Evolutionary conservation across 2,329 filamentous ascomycete genomes (phyloP).

Genomic region (Colletotrichum sp.): DNA sequence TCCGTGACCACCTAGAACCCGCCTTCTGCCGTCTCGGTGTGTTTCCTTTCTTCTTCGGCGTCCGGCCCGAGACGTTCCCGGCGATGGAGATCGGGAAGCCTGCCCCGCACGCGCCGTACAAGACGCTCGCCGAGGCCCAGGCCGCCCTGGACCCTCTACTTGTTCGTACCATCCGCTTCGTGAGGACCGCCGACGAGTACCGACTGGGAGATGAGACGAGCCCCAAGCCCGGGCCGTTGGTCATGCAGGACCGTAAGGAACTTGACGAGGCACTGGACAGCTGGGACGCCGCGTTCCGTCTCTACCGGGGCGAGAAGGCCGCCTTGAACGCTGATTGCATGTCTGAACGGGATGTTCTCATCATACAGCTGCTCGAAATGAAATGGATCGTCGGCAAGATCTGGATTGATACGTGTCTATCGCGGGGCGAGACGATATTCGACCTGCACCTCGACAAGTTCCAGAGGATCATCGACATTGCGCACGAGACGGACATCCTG

Average conservation of each 20-base stretch:
- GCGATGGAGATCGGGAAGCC: slow-evolving; percentile 1
- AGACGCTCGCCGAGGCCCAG: slow-evolving; percentile 30
- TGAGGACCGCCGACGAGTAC: slow-evolving; percentile 32
- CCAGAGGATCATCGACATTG: slow-evolving; percentile 32
- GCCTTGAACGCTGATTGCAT: neutral
- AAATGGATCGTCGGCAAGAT: slow-evolving; percentile 35
- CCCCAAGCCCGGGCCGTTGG: slow-evolving; percentile 7
- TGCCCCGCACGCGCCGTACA: neutral
- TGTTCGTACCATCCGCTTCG: slow-evolving; percentile 31
- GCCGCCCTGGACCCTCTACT: slow-evolving; percentile 32
- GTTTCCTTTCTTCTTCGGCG: slow-evolving; percentile 43
- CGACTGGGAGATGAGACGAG: slow-evolving; percentile 23
- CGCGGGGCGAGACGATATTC: slow-evolving; percentile 35
- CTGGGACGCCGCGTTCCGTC: slow-evolving; percentile 33
- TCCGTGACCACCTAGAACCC: slow-evolving; percentile 35
- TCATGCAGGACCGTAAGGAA: slow-evolving; percentile 26
- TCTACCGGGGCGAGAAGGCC: neutral
- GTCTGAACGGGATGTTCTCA: neutral
- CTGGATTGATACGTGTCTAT: slow-evolving; percentile 36
- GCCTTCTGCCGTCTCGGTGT: slow-evolving; percentile 43
- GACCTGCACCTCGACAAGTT: slow-evolving; percentile 36
- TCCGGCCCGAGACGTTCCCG: slow-evolving; percentile 26
- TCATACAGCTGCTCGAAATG: slow-evolving; percentile 30
- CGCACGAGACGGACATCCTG: slow-evolving; percentile 18
- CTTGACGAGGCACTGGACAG: slow-evolving; percentile 26